A percentile compares a stretch with the other conserved stretches of the same genome.
These are phyloP conservation scores for Erodium texanum DNA, from an alignment of 441 rosid genomes.

Conservation along the genomic window DNA sequence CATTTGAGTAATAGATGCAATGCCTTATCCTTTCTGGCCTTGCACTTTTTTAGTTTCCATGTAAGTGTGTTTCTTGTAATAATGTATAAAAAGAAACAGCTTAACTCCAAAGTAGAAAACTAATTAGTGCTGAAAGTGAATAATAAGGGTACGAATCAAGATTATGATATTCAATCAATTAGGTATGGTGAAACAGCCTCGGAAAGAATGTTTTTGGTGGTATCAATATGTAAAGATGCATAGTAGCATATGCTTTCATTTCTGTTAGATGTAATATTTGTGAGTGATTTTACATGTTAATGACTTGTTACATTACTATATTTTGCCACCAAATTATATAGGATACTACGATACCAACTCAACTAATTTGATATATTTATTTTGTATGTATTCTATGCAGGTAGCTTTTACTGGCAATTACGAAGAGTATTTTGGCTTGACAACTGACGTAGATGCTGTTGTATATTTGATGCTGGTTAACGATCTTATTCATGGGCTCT, in stretches of 20 bases:
- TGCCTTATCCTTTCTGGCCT: not conserved
- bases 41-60: not conserved
- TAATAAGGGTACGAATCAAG: not conserved
- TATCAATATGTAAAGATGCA: not conserved
- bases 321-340: not conserved
- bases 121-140: constrained; percentile 3
- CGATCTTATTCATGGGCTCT: constrained; percentile 89
- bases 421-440: constrained; percentile 80
- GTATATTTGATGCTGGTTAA: constrained; percentile 92
- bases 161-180: not conserved
- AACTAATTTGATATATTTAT: constrained; percentile 8
- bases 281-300: not conserved
- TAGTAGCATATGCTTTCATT: constrained; percentile 1
- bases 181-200: not conserved
- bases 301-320: not conserved
- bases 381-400: constrained; percentile 31
- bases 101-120: not conserved
- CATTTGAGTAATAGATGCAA: not conserved
- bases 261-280: not conserved
- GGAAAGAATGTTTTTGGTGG: not conserved
- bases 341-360: not conserved
- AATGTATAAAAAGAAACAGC: not conserved
- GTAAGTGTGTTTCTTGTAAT: not conserved
- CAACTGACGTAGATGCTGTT: constrained; percentile 91
- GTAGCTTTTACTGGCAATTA: constrained; percentile 85